Evolutionary conservation across 2,329 filamentous ascomycete genomes (phyloP).

Genomic region (Claviceps humidiphila): DNA sequence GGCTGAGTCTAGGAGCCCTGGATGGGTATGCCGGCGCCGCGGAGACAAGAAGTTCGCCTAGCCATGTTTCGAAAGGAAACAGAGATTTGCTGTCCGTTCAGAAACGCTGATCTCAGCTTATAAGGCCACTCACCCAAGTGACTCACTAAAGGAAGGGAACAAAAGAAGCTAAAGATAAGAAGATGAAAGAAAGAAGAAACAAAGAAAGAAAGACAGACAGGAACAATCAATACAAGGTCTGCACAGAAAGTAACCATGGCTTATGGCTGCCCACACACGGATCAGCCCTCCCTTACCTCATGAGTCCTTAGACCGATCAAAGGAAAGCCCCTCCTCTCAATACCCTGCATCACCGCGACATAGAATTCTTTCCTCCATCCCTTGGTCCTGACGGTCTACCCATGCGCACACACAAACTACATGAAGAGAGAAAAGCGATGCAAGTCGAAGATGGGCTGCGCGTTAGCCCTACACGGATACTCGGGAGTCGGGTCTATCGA

Average conservation of each 20-base stretch:
- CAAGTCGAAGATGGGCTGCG: background rate
- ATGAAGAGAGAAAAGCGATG: background rate
- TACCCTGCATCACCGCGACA: constrained; percentile 3
- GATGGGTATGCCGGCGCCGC: constrained; percentile 29
- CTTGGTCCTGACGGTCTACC: background rate
- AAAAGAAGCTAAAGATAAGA: background rate
- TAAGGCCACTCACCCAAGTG: background rate
- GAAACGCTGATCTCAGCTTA: constrained; percentile 15
- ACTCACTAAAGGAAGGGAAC: background rate
- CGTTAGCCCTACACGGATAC: background rate
- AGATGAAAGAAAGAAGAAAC: background rate
- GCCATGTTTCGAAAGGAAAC: constrained; percentile 16
- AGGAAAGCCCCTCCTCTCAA: background rate
- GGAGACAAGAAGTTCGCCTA: constrained; percentile 14
- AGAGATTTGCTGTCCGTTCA: constrained; percentile 17
- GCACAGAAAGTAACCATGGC: too few species aligned
- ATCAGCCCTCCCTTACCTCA: background rate
- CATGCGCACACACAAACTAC: background rate
- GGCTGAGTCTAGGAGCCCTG: constrained; percentile 24
- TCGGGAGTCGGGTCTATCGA: background rate
- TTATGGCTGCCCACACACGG: background rate
- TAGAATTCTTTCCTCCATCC: constrained; percentile 3
- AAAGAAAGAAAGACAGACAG: too few species aligned
- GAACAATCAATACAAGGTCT: too few species aligned
- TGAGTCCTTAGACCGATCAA: constrained; percentile 1